phyloP scores from a whole-genome alignment of 2,329 filamentous ascomycete species.

The Diaporthe destruens region DNA sequence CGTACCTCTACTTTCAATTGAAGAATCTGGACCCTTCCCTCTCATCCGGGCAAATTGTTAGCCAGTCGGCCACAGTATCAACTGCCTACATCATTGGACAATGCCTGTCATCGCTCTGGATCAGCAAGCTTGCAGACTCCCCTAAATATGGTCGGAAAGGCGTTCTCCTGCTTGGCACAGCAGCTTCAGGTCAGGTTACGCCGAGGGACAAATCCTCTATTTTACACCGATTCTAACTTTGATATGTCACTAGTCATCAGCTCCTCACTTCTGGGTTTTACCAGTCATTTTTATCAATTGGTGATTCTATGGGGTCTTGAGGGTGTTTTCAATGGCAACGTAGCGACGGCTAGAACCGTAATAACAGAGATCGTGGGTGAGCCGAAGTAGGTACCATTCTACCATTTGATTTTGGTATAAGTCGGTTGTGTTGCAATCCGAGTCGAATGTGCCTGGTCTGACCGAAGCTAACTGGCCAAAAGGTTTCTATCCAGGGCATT shows the following conservation, averaged over 20 bases:
- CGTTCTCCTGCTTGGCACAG: conserved; percentile 22
- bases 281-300: conserved; percentile 20
- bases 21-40: conserved; percentile 17
- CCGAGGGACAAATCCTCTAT: neutral
- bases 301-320: conserved; percentile 24
- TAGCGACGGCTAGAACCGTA: conserved; percentile 13
- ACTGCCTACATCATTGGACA: conserved; percentile 26
- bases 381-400: neutral
- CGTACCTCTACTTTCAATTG: conserved; percentile 24
- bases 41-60: conserved; percentile 25
- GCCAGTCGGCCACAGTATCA: conserved; percentile 22
- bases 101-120: conserved; percentile 17
- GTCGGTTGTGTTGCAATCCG: neutral
- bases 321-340: conserved; percentile 27
- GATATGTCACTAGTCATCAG: conserved; percentile 7
- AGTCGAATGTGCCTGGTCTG: neutral
- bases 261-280: conserved; percentile 13
- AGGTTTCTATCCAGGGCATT: conserved; percentile 28
- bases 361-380: conserved; percentile 24
- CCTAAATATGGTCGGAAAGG: conserved; percentile 18
- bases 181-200: conserved; percentile 3
- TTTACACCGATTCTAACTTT: neutral
- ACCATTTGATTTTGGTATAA: neutral
- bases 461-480: neutral
- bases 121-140: conserved; percentile 11